These are phyloP conservation scores for Phytophthora fragariae DNA, from an alignment of 352 stramenopile species.

Conservation along the genomic window DNA sequence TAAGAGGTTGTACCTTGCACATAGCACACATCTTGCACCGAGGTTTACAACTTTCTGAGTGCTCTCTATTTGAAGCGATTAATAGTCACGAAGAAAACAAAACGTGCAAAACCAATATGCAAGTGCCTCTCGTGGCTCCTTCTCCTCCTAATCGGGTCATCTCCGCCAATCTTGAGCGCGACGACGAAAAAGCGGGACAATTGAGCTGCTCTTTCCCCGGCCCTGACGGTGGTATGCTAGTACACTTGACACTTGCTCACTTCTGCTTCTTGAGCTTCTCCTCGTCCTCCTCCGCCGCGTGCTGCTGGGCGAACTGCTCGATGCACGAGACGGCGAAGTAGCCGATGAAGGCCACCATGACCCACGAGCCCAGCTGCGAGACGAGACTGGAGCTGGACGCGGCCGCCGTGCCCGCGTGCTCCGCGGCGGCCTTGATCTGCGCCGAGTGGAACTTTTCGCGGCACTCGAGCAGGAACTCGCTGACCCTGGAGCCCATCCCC, in stretches of 20 bases:
- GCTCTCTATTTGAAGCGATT: conserved; percentile 46
- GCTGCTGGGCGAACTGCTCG: conserved; percentile 92
- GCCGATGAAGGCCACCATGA: conserved; percentile 90
- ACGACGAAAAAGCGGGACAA: background rate
- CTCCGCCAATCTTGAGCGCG: conserved; percentile 1
- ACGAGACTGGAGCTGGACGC: conserved; percentile 70
- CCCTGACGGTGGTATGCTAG: conserved; percentile 10
- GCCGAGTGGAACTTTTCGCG: conserved; percentile 90
- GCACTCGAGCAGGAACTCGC: conserved; percentile 88
- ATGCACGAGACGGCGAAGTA: conserved; percentile 93
- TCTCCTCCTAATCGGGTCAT: conserved; percentile 11
- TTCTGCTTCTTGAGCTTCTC: conserved; percentile 86
- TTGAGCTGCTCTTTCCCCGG: conserved; percentile 5
- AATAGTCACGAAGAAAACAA: conserved; percentile 29
- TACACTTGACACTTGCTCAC: conserved; percentile 27
- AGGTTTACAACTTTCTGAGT: conserved; percentile 15
- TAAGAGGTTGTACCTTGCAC: background rate
- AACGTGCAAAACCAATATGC: conserved; percentile 34
- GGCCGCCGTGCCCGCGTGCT: conserved; percentile 56
- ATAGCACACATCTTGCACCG: background rate
- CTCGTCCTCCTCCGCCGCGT: conserved; percentile 89
- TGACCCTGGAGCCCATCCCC: conserved; percentile 82
- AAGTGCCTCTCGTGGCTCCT: conserved; percentile 14
- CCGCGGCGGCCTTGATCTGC: conserved; percentile 59
- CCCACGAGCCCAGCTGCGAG: conserved; percentile 76